Percentiles rank a stretch among this genome's conserved stretches.
phyloP scores from a whole-genome alignment of 176 grass and related monocot genomes.

The Microstegium vimineum region DNA sequence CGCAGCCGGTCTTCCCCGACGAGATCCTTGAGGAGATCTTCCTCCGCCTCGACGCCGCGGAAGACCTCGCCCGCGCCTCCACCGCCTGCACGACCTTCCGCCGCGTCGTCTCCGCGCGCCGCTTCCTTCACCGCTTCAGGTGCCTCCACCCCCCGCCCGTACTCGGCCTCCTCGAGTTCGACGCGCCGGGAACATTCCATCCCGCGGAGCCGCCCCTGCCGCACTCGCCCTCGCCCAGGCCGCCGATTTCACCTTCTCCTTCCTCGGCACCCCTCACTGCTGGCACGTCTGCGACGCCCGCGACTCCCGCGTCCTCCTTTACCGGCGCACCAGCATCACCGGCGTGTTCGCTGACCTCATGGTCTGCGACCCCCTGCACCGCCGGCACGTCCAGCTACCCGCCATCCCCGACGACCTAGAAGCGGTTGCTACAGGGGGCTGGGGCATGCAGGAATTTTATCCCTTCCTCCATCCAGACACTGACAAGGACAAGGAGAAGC shows the following conservation, averaged over 20 bases:
- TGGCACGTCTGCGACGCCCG: neutral
- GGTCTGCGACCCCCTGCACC: neutral
- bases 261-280: neutral
- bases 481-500: neutral
- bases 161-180: neutral
- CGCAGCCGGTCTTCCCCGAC: neutral
- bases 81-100: neutral
- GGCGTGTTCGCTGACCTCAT: too few relatives aligned
- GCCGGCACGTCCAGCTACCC: neutral
- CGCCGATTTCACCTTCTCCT: neutral
- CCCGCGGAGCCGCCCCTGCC: neutral
- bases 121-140: neutral
- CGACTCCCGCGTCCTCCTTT: neutral
- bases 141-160: neutral
- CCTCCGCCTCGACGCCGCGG: neutral
- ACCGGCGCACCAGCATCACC: too few relatives aligned
- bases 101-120: neutral
- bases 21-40: neutral
- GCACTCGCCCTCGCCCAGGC: neutral
- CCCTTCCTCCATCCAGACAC: conserved; percentile 12
- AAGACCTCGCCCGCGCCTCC: neutral
- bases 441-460: neutral
- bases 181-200: neutral
- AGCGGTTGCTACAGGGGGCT: rapidly evolving
- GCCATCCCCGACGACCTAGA: neutral